Conservation (phyloP, 1,139 yeast species). For the Candida pseudoviswanathii region DNA sequence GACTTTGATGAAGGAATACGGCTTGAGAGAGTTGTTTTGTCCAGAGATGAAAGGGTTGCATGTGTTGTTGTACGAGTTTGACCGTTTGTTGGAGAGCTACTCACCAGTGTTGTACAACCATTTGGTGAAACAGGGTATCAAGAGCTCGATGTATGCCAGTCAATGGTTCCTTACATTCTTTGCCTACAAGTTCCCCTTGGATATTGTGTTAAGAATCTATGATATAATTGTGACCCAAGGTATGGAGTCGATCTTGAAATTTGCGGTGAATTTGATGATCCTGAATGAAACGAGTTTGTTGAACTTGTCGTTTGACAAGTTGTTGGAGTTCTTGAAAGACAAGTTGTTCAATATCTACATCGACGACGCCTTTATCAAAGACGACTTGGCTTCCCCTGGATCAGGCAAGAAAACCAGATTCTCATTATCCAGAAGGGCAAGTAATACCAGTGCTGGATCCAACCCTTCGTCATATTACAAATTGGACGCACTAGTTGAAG, state of each 20-base stretch:
- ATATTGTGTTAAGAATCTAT: conserved; percentile 77
- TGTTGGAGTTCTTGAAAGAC: conserved; percentile 76
- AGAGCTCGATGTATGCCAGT: conserved; percentile 91
- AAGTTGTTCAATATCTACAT: conserved; percentile 73
- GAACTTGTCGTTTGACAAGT: conserved; percentile 67
- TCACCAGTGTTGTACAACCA: conserved; percentile 74
- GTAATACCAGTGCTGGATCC: background rate
- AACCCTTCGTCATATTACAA: conserved; percentile 43
- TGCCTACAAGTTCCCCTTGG: conserved; percentile 89
- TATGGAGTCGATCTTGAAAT: conserved; percentile 75
- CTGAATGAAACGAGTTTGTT: conserved; percentile 64
- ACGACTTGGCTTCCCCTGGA: conserved; percentile 1
- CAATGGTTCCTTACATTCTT: conserved; percentile 96
- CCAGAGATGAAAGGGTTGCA: conserved; percentile 96
- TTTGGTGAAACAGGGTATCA: conserved; percentile 78
- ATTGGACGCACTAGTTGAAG: conserved; percentile 74
- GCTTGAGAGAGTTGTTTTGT: conserved; percentile 70
- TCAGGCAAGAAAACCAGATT: conserved; percentile 17
- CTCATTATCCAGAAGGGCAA: conserved; percentile 14
- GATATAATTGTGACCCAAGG: conserved; percentile 91
- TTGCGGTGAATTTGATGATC: conserved; percentile 76
- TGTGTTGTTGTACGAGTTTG: conserved; percentile 83
- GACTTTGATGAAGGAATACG: conserved; percentile 81
- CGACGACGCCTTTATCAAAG: conserved; percentile 36
- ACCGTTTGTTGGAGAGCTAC: conserved; percentile 71